These are phyloP conservation scores for Pythium apleroticum DNA, from an alignment of 352 stramenopile species.

Conservation along the genomic window DNA sequence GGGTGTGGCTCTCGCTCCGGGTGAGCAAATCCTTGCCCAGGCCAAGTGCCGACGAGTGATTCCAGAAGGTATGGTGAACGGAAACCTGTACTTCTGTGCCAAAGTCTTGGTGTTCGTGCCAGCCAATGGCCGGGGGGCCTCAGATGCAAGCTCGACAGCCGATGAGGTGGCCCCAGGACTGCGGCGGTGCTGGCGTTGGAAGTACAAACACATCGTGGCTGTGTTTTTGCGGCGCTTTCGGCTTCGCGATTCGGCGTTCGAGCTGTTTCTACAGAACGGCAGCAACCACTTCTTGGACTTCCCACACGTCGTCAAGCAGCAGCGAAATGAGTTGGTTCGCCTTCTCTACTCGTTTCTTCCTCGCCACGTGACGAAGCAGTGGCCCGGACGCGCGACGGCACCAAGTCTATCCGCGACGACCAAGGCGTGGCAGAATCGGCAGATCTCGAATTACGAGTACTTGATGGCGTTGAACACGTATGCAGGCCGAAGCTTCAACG, in stretches of 20 bases:
- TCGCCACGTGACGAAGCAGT: conserved; percentile 70
- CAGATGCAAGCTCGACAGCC: conserved; percentile 1
- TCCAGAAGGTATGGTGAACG: conserved; percentile 68
- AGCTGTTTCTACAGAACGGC: conserved; percentile 80
- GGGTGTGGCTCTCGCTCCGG: conserved; percentile 48
- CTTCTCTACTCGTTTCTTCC: conserved; percentile 79
- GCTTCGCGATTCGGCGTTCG: conserved; percentile 76
- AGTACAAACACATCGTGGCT: conserved; percentile 69
- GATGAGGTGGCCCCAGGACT: conserved; percentile 70
- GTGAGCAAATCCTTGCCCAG: conserved; percentile 68
- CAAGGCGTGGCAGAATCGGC: conserved; percentile 77
- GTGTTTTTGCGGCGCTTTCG: conserved; percentile 84
- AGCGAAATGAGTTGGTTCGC: conserved; percentile 75
- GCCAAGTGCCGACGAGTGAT: conserved; percentile 71
- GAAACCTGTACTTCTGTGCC: conserved; percentile 59
- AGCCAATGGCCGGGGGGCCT: conserved; percentile 6
- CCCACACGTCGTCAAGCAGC: conserved; percentile 56
- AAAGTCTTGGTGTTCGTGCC: conserved; percentile 75
- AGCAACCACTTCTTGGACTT: conserved; percentile 85
- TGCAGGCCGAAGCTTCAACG: conserved; percentile 88
- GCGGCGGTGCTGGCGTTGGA: conserved; percentile 79
- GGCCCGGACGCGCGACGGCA: conserved; percentile 54
- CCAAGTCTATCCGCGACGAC: conserved; percentile 51
- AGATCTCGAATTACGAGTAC: conserved; percentile 95
- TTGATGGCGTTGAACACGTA: conserved; percentile 94